Evolutionary conservation across 306 rosid genomes (phyloP).

Genomic region (Spatholobus suberectus): DNA sequence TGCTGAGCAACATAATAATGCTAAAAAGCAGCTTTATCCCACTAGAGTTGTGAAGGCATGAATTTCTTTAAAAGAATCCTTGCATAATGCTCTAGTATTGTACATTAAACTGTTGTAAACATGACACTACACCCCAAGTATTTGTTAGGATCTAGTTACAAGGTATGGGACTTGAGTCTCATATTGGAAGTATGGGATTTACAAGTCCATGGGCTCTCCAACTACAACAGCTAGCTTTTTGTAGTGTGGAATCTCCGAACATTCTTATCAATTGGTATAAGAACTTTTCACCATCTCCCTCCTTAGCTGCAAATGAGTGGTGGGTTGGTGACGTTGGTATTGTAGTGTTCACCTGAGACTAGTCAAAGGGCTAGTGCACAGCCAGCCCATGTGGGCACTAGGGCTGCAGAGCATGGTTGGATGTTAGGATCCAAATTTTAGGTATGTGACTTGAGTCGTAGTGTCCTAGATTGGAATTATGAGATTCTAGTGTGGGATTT

Average conservation of each 20-base stretch:
- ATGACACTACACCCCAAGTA: not conserved
- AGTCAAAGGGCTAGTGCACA: not conserved
- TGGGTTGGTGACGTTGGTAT: not conserved
- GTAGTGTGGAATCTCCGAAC: not conserved
- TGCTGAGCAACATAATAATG: constrained; percentile 6
- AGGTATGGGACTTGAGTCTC: not conserved
- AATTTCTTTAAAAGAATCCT: constrained; percentile 1
- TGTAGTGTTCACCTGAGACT: not conserved
- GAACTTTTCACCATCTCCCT: not conserved
- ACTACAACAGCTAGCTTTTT: not conserved
- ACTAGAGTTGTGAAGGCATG: constrained; percentile 3
- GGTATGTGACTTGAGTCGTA: not conserved
- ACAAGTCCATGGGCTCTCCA: not conserved
- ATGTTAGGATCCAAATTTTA: not conserved
- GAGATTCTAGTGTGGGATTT: not conserved
- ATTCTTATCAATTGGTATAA: not conserved
- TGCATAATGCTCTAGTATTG: constrained; percentile 24
- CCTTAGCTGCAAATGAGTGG: not conserved
- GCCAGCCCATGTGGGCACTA: not conserved
- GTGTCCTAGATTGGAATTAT: not conserved
- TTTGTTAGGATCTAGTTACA: not conserved
- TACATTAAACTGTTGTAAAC: constrained; percentile 15
- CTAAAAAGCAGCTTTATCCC: constrained; percentile 17
- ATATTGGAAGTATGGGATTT: not conserved
- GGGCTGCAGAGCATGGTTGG: not conserved